Base-by-base conservation (phyloP, 176 grass and related monocot genomes). In the Carex parvula region DNA sequence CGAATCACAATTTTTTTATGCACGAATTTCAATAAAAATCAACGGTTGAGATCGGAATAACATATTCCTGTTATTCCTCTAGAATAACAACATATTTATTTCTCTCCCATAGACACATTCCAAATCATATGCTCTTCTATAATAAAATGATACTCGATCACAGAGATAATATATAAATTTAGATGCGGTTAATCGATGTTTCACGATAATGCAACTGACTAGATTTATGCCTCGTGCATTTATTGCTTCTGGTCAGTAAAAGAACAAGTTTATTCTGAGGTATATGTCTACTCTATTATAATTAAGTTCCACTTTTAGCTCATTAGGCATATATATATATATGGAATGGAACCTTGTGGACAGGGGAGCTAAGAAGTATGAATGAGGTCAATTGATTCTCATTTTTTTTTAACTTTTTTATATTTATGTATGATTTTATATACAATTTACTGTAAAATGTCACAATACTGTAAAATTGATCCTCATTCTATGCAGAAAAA, bases 81-180 rank as follows among this genome's bases (percentile, higher is more conserved):
- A 29, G 29, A 29, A 39, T 39, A 39, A 6, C 37, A 39, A 39
- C 37, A 39, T 0, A 39, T 39, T 5, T 39, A 4, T 39, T 39
- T 39, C 37, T 6, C 66, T 41, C 6, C 16, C 33, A 37, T 41
- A 17, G 33, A 18, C 29, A 70, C 32, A 70, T 70, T 70, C 66
- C 66, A 70, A n/a, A 70, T 70, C 33, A 70, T 70, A 41, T 70
- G 17, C 57, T 60, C 17, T 21, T 71, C 39, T 10, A 46, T 42
- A 50, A 46, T 42, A 50, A 39, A 71, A 48, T 21, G 16, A 48
- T 24, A 46, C 18, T 16, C 9, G 9, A 11, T 11, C 9, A 48
- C 48, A 73, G 59, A 82, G 79, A 52, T 65, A 10, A 82, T 21
- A 65, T 60, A 66, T 60, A 82, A 82, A 66, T 81, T 82, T 82